phyloP scores from a whole-genome alignment of 202 grass and related monocot species.

The Cymbopogon flexuosus region DNA sequence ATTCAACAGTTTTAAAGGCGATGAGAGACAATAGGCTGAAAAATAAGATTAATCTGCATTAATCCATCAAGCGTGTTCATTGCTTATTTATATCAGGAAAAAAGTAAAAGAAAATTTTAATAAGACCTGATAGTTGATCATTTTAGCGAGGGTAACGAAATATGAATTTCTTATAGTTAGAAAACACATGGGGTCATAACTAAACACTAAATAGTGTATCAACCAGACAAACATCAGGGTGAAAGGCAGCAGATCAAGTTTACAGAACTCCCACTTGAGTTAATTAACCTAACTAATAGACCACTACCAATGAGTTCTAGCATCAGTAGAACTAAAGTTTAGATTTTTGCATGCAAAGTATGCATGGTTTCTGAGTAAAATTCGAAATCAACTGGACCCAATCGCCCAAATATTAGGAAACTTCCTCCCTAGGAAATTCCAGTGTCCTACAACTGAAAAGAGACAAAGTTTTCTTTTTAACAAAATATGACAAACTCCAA shows the following conservation, averaged over 20 bases:
- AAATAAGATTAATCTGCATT: not conserved
- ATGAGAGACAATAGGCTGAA: not conserved
- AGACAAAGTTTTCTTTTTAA: not conserved
- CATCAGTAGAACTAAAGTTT: not conserved
- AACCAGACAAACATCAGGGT: too few relatives aligned
- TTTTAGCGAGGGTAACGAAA: not conserved
- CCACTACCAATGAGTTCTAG: not conserved
- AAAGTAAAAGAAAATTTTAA: not conserved
- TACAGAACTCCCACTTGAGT: not conserved
- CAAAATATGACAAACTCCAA: not conserved
- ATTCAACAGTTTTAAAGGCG: not conserved
- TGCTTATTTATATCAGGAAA: not conserved
- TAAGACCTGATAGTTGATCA: not conserved
- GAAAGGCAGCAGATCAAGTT: not conserved
- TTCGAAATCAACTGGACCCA: not conserved
- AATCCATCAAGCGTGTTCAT: not conserved
- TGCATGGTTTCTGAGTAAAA: not conserved
- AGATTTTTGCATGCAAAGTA: not conserved
- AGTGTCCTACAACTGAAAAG: not conserved
- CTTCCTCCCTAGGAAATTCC: conserved; percentile 2
- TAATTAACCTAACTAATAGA: not conserved
- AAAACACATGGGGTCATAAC: not conserved
- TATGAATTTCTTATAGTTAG: not conserved
- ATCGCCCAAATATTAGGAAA: not conserved
- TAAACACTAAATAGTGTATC: not conserved